phyloP scores from a whole-genome alignment of 495 filamentous ascomycete genomes.

The Neurospora sp. region DNA sequence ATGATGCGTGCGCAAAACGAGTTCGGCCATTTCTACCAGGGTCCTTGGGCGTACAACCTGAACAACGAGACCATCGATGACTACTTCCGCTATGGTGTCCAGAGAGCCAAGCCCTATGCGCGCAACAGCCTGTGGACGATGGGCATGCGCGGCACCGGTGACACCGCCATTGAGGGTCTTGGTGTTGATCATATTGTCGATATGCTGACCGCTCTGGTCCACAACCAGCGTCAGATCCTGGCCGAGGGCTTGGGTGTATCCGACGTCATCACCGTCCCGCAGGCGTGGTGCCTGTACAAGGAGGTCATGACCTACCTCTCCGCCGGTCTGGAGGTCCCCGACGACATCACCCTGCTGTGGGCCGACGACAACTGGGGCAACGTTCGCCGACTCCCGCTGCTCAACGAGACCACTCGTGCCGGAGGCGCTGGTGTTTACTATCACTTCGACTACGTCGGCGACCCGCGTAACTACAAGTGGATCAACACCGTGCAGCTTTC shows the following conservation, averaged over 20 bases:
- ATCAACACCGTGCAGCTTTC: constrained; percentile 59
- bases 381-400: constrained; percentile 52
- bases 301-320: constrained; percentile 61
- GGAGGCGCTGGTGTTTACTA: constrained; percentile 71
- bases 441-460: constrained; percentile 65
- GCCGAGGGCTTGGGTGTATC: constrained; percentile 39
- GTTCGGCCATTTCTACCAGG: constrained; percentile 46
- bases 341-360: constrained; percentile 65
- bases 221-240: constrained; percentile 47
- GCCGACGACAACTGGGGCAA: constrained; percentile 72
- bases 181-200: constrained; percentile 45
- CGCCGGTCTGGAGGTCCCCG: constrained; percentile 54
- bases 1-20: constrained; percentile 65
- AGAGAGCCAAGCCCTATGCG: constrained; percentile 55
- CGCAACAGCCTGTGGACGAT: constrained; percentile 54
- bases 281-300: constrained; percentile 66
- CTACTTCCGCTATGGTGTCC: constrained; percentile 58
- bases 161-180: constrained; percentile 47
- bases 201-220: constrained; percentile 49
- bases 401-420: constrained; percentile 46
- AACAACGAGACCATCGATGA: constrained; percentile 55
- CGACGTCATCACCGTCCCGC: constrained; percentile 49
- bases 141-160: constrained; percentile 64
- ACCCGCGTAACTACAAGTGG: constrained; percentile 57
- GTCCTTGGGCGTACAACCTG: constrained; percentile 56